These are phyloP conservation scores for Rhexocercosporidium sp. DNA, from an alignment of 2,329 filamentous ascomycete genomes.

Conservation along the genomic window DNA sequence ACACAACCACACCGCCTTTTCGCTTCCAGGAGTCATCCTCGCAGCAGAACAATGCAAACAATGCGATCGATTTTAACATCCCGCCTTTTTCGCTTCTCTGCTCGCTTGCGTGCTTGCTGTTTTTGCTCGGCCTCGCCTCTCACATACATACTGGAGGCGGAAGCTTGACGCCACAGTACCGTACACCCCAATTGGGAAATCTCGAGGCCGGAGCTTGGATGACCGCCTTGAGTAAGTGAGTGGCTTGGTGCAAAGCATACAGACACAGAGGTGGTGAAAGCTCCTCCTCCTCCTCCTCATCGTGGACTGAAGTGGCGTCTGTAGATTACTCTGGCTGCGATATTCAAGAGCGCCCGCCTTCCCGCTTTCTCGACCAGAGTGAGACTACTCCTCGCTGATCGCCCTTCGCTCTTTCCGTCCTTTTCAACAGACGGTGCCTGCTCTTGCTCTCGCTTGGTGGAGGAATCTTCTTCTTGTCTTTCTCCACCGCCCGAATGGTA, in stretches of 20 bases:
- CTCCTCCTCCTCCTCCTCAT: no score
- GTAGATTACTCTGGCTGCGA: not conserved
- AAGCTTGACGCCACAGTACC: not conserved
- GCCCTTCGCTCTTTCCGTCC: not conserved
- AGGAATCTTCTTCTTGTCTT: not conserved
- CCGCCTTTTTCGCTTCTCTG: not conserved
- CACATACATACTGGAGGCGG: not conserved
- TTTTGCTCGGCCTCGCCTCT: not conserved
- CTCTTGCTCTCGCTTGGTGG: not conserved
- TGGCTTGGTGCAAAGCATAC: not conserved
- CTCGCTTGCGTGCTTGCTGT: not conserved
- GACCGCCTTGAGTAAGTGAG: not conserved
- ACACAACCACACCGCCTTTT: slow-evolving; percentile 34
- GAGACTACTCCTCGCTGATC: not conserved
- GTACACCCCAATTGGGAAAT: not conserved
- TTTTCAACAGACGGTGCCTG: not conserved
- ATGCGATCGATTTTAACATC: not conserved
- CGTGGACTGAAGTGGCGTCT: not conserved
- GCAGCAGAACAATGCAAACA: slow-evolving; percentile 12
- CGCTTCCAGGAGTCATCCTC: slow-evolving; percentile 24
- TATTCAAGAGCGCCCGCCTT: not conserved
- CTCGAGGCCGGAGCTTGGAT: slow-evolving; percentile 1
- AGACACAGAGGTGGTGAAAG: not conserved
- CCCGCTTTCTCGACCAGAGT: not conserved
- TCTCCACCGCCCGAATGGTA: slow-evolving; percentile 13